Evolutionary conservation across 2,329 filamentous ascomycete species (phyloP), one percentile per base, ranked within the genome.

Genomic region (Dendrostoma leiphaemia): DNA sequence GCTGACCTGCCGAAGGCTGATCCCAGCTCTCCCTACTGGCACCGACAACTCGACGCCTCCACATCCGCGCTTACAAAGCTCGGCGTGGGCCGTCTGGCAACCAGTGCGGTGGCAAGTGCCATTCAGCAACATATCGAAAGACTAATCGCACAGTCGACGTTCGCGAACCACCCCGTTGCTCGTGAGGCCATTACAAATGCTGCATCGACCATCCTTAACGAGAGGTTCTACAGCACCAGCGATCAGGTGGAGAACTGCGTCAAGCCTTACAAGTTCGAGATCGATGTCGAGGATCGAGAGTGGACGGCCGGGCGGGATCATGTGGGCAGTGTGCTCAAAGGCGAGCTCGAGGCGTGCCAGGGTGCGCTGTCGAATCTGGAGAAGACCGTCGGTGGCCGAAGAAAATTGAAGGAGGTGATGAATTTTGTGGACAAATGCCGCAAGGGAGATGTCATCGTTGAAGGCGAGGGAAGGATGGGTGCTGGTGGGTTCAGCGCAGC

Each of bases 161-260:
- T 99, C 69, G 81, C 89, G 19, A 84, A 86, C 41, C 94, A 99
- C 65, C 94, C 95, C 0, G 96, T 94, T 64, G 94, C 94, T 9
- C 87, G 90, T 32, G 86, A 94, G 69, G 90, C 91, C n/a, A 97
- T 99, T 61, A 89, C 85, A 45, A 91, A 97, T 63, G 92, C 94
- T 1, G 91, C 91, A 1, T 89, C 90, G 0, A 88, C 85, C 24
- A 97, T 99, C 50, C 75, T 99, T 12, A 94, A 94, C 61, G 94
- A 99, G 65, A 82, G 93, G 13, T 96, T 96, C 60, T 97, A 97
- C 73, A 94, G 93, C 71, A 99, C 95, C 1, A 94, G 90, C 59
- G 95, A 99, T 65, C 94, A 97, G 72, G 90, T 99, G 1, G 94
- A 99, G 71, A 97, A 97, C 67, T 99, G 93, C 68, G 95, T 99